Evolutionary conservation across 371 early-diverging fungal genomes (phyloP).

Genomic region (Rhizopus delemar): DNA sequence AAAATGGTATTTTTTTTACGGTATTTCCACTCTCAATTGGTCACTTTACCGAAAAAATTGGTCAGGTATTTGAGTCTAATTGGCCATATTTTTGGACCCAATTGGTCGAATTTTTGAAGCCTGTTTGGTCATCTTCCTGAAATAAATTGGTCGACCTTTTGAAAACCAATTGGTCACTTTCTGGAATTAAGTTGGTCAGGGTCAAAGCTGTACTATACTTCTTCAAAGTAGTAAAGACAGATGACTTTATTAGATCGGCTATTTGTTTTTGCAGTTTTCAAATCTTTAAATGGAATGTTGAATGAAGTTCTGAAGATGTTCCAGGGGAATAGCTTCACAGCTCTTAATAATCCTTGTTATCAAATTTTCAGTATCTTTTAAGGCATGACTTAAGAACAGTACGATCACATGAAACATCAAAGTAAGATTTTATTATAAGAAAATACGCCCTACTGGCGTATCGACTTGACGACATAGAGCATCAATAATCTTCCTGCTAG

Average conservation of each 20-base stretch:
- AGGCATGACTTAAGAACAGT: slow-evolving; percentile 5
- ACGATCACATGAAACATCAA: neutral
- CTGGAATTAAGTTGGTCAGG: neutral
- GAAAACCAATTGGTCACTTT: neutral
- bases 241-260: slow-evolving; percentile 4
- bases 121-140: neutral
- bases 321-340: slow-evolving; percentile 1
- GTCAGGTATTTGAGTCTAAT: neutral
- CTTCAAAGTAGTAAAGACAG: neutral
- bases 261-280: slow-evolving; percentile 3
- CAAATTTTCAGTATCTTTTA: slow-evolving; percentile 3
- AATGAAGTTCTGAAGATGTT: slow-evolving; percentile 2
- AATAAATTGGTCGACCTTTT: neutral
- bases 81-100: neutral
- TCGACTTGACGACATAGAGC: neutral
- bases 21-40: neutral
- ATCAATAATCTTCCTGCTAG: neutral
- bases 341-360: neutral
- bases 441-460: neutral
- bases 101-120: neutral
- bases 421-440: neutral
- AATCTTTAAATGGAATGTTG: neutral
- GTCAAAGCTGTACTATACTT: neutral
- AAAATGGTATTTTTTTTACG: neutral
- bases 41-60: neutral